These are phyloP conservation scores for Gracilaria caudata DNA, from an alignment of 23 red algal species.

Conservation along the genomic window DNA sequence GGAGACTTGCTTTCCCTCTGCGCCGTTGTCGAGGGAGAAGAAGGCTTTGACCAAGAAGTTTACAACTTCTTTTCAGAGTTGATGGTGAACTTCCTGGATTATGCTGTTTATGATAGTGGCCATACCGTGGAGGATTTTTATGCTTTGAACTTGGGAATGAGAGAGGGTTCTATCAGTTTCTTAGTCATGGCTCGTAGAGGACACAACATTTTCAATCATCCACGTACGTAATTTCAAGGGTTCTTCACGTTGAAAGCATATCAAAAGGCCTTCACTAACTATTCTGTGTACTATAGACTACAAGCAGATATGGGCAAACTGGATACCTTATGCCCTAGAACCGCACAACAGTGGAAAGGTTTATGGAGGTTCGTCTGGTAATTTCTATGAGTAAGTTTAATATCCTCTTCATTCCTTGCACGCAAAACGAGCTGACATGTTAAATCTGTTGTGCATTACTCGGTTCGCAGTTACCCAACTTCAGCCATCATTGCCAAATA, in stretches of 20 bases:
- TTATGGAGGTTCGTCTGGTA: slow-evolving; percentile 71
- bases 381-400: slow-evolving; percentile 49
- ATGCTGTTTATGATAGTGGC: slow-evolving; percentile 69
- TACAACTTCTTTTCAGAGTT: slow-evolving; percentile 59
- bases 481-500: slow-evolving; percentile 69
- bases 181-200: slow-evolving; percentile 75
- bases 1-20: slow-evolving; percentile 52
- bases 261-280: neutral
- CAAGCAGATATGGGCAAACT: slow-evolving; percentile 63
- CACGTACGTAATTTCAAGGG: slow-evolving; percentile 51
- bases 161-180: slow-evolving; percentile 68
- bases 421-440: neutral
- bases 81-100: slow-evolving; percentile 66
- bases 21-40: slow-evolving; percentile 73
- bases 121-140: slow-evolving; percentile 81
- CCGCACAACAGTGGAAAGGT: slow-evolving; percentile 59
- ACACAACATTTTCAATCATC: slow-evolving; percentile 75
- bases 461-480: slow-evolving; percentile 33
- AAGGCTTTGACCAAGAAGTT: slow-evolving; percentile 61
- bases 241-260: no score
- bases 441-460: neutral
- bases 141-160: slow-evolving; percentile 61
- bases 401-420: neutral
- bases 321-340: slow-evolving; percentile 64
- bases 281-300: slow-evolving; percentile 21